Base-by-base conservation (phyloP, 805 yeast genomes). In the Pichia heedii region DNA sequence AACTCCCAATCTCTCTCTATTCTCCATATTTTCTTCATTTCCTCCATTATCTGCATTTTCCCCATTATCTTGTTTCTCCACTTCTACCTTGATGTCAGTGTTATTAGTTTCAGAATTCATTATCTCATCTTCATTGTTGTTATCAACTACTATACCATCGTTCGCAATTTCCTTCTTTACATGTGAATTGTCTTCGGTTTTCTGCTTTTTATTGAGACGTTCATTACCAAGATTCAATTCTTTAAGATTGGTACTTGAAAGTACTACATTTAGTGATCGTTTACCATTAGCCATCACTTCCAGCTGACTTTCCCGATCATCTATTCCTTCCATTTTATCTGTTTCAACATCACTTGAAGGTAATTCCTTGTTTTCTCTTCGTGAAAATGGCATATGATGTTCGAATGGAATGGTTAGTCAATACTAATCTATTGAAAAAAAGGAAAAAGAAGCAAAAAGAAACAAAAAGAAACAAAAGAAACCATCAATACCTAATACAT, bases 291-390 rank as follows among this genome's bases (percentile, higher is more conserved):
- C 9, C 32, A 29, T 29, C 3, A 68, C 62, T 19, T 62, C 67
- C 49, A 83, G 56, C 32, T 75, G 69, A 18, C 82, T 71, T 30
- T 71, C 73, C 19, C 74, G 49, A 32, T 76, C 68, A n/a, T 74
- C 87, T 36, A 60, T 41, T 20, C 56, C 62, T 33, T 78, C 90
- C 85, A 87, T 77, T 53, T 77, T 81, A 57, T 88, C 96, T 0
- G 97, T 88, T 58, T 88, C 97, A 16, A 93, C 95, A 62, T 88
- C 96, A 15, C 93, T 81, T 51, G 79, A 72, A 11, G 41, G 39
- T 29, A 36, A 15, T 33, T 44, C 41, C 22, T 44, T 40, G 9
- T 37, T 8, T 16, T 37, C 32, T 29, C 32, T 29, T 15, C 32
- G 12, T 7, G 32, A 2, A 29, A 29, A 29, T 15, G 32, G 32